A percentile compares a stretch with the other conserved stretches of the same genome.
phyloP scores from a whole-genome alignment of 306 rosid species.

The Abrus precatorius region DNA sequence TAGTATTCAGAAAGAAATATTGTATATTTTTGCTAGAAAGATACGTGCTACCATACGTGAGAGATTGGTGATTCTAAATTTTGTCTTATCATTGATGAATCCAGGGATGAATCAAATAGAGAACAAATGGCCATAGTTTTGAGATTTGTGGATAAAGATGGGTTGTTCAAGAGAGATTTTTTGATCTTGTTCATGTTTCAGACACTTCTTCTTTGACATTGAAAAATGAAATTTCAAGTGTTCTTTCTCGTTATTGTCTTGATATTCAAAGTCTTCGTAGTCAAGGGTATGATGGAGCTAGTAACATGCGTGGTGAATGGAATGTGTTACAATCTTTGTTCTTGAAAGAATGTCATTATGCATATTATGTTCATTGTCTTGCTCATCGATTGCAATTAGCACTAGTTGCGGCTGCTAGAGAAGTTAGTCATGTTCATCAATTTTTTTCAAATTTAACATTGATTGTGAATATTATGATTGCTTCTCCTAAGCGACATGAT shows the following conservation, averaged over 20 bases:
- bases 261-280: neutral
- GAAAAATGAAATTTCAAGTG: neutral
- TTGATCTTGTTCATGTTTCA: neutral
- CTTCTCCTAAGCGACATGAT: neutral
- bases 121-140: slow-evolving; percentile 7
- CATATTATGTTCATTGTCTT: neutral
- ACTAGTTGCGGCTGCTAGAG: neutral
- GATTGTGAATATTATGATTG: neutral
- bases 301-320: neutral
- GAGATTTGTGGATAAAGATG: slow-evolving; percentile 26
- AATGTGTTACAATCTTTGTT: slow-evolving; percentile 27
- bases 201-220: neutral
- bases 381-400: neutral
- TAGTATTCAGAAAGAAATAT: neutral
- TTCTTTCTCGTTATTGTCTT: slow-evolving; percentile 7
- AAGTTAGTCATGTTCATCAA: neutral
- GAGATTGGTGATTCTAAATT: neutral
- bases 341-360: neutral
- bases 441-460: neutral
- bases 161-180: slow-evolving; percentile 1
- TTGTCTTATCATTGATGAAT: slow-evolving; percentile 16
- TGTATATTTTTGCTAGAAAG: neutral
- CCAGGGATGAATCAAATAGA: neutral
- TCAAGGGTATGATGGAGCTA: slow-evolving; percentile 1
- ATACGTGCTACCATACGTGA: neutral